Percentiles rank a stretch among this genome's conserved stretches.
Conservation (phyloP, 2,329 filamentous ascomycete genomes). For the Aspergillus fijiensis region DNA sequence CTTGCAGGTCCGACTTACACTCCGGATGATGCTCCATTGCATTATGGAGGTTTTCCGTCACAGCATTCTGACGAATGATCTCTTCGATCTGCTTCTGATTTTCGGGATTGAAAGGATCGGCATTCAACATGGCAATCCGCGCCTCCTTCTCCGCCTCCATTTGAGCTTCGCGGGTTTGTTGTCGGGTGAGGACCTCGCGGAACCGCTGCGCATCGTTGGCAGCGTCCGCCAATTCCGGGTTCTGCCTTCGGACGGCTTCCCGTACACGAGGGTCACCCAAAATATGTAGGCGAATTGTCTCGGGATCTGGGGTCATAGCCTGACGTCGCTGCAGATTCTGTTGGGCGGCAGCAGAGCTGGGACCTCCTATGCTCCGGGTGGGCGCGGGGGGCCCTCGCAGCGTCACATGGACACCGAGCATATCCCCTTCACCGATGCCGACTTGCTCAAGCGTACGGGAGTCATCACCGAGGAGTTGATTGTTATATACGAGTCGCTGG, state of each 20-base stretch:
- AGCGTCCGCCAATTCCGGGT: constrained; percentile 74
- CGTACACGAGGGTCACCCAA: constrained; percentile 74
- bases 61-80: constrained; percentile 90
- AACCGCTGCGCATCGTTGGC: constrained; percentile 76
- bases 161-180: constrained; percentile 68
- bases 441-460: constrained; percentile 78
- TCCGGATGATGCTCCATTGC: constrained; percentile 97
- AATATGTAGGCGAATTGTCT: constrained; percentile 78
- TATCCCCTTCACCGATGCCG: constrained; percentile 81
- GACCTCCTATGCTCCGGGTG: constrained; percentile 28
- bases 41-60: constrained; percentile 93
- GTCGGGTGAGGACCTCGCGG: constrained; percentile 66
- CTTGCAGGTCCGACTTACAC: constrained; percentile 57
- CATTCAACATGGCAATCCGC: constrained; percentile 81
- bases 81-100: constrained; percentile 92
- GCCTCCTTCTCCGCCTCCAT: constrained; percentile 75
- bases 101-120: constrained; percentile 91
- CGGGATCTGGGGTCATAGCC: constrained; percentile 59
- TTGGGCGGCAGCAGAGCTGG: constrained; percentile 29
- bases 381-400: constrained; percentile 32
- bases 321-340: constrained; percentile 31
- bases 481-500: constrained; percentile 90
- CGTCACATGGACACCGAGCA: constrained; percentile 80
- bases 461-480: constrained; percentile 73
- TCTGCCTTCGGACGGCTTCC: constrained; percentile 67